These are phyloP conservation scores for Xerocomellus intermedius DNA, from an alignment of 768 basidiomycete species.

Conservation along the genomic window DNA sequence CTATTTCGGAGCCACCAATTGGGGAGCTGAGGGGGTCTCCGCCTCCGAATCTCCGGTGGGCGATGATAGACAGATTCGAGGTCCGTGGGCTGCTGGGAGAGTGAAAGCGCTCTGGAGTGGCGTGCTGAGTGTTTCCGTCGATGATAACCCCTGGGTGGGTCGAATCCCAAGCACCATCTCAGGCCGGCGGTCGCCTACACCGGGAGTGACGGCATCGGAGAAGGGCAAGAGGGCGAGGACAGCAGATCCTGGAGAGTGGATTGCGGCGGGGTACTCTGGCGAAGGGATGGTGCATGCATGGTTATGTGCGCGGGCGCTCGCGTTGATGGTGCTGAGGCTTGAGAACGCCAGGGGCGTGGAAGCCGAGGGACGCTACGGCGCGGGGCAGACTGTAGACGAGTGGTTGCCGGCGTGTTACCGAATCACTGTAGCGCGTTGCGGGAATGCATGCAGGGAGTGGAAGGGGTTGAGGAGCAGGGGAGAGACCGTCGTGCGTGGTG, in stretches of 20 bases:
- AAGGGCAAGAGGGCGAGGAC: constrained; percentile 7
- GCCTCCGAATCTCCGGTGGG: constrained; percentile 10
- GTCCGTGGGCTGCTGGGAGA: constrained; percentile 41
- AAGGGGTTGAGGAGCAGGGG: constrained; percentile 1
- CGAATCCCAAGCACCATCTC: constrained; percentile 51
- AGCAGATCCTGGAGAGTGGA: constrained; percentile 59
- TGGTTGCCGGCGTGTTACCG: constrained; percentile 27
- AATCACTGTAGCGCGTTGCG: constrained; percentile 15
- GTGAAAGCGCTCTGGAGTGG: constrained; percentile 65
- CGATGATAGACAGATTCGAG: constrained; percentile 3
- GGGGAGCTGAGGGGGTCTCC: constrained; percentile 40
- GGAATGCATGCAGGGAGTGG: background rate
- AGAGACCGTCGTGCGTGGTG: constrained; percentile 9
- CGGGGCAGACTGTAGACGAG: constrained; percentile 21
- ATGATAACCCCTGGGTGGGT: constrained; percentile 69
- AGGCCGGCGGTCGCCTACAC: constrained; percentile 34
- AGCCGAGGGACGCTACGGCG: constrained; percentile 20
- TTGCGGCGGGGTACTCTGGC: constrained; percentile 66
- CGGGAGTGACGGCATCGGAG: background rate
- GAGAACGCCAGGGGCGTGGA: constrained; percentile 21
- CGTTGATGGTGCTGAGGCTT: constrained; percentile 53
- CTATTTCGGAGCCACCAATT: constrained; percentile 49
- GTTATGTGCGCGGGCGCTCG: constrained; percentile 58
- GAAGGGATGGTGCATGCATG: constrained; percentile 77
- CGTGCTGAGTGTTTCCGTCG: constrained; percentile 59